Percentiles rank a stretch among this genome's conserved stretches.
Conservation (phyloP, 208 protist species). For the Angomonas deanei region DNA sequence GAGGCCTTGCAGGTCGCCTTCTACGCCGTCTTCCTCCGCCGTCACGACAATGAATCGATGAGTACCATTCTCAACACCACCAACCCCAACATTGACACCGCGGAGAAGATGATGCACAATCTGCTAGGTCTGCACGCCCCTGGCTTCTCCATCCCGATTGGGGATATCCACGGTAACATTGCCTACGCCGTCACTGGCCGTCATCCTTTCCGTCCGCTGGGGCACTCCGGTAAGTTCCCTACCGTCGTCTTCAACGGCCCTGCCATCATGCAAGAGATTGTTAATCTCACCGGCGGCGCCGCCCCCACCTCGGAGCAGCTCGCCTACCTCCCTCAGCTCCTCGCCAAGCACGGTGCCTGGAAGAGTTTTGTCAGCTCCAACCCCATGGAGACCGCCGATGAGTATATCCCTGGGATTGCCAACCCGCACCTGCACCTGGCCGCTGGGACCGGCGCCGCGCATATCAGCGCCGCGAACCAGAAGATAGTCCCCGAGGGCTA, state of each 20-base stretch:
- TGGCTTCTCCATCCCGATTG: slow-evolving; percentile 55
- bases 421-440: slow-evolving; percentile 40
- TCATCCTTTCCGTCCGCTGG: slow-evolving; percentile 24
- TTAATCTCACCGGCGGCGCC: not conserved
- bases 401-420: slow-evolving; percentile 9
- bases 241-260: slow-evolving; percentile 20
- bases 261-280: slow-evolving; percentile 6
- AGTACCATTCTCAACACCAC: slow-evolving; percentile 23
- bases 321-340: not conserved
- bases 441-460: slow-evolving; percentile 14
- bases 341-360: not conserved
- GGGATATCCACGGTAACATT: slow-evolving; percentile 37
- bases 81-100: slow-evolving; percentile 28
- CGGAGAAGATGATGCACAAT: slow-evolving; percentile 37
- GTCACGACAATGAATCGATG: slow-evolving; percentile 35
- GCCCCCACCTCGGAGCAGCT: not conserved
- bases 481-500: slow-evolving; percentile 40
- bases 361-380: slow-evolving; percentile 24
- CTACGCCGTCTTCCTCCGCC: slow-evolving; percentile 32
- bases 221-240: slow-evolving; percentile 45
- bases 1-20: slow-evolving; percentile 24
- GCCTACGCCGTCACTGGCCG: slow-evolving; percentile 46
- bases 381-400: slow-evolving; percentile 13
- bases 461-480: slow-evolving; percentile 51
- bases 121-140: slow-evolving; percentile 32